Evolutionary conservation across 2,329 filamentous ascomycete genomes (phyloP).

Genomic region (Aureobasidium zeae): DNA sequence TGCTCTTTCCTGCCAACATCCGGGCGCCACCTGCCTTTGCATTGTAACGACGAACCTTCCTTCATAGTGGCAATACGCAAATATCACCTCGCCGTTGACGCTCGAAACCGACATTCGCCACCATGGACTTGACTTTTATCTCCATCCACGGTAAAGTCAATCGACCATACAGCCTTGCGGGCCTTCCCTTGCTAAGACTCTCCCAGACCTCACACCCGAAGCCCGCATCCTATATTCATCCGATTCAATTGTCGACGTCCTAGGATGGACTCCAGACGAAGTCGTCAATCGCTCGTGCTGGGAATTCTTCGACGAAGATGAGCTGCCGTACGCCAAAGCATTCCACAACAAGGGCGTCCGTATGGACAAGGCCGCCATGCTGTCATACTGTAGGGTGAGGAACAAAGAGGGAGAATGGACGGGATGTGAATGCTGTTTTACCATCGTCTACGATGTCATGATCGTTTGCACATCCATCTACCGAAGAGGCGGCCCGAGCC

Average conservation of each 20-base stretch:
- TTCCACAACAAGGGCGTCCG: constrained; percentile 64
- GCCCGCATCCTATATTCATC: constrained; percentile 76
- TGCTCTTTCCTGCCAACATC: too few species aligned
- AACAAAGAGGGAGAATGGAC: constrained; percentile 63
- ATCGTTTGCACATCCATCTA: constrained; percentile 79
- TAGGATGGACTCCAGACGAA: constrained; percentile 69
- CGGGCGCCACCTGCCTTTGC: too few species aligned
- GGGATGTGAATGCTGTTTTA: constrained; percentile 81
- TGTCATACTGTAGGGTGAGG: constrained; percentile 67
- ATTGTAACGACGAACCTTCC: too few species aligned
- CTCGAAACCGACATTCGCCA: too few species aligned
- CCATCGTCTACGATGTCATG: constrained; percentile 77
- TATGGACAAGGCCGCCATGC: constrained; percentile 74
- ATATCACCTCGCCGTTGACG: too few species aligned
- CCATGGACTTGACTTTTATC: constrained; percentile 57
- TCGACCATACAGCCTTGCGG: background rate
- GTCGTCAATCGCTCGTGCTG: constrained; percentile 69
- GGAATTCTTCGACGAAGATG: constrained; percentile 77
- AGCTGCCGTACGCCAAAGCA: constrained; percentile 63
- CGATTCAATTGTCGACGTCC: constrained; percentile 72
- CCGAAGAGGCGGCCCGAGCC: constrained; percentile 55
- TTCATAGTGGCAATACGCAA: constrained; percentile 7
- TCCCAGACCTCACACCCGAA: constrained; percentile 59
- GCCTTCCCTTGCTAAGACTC: background rate
- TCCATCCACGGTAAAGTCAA: constrained; percentile 66